A percentile compares a stretch with the other conserved stretches of the same genome.
Conservation (phyloP, 345 rosid species). For the Eucalyptus grandis region DNA sequence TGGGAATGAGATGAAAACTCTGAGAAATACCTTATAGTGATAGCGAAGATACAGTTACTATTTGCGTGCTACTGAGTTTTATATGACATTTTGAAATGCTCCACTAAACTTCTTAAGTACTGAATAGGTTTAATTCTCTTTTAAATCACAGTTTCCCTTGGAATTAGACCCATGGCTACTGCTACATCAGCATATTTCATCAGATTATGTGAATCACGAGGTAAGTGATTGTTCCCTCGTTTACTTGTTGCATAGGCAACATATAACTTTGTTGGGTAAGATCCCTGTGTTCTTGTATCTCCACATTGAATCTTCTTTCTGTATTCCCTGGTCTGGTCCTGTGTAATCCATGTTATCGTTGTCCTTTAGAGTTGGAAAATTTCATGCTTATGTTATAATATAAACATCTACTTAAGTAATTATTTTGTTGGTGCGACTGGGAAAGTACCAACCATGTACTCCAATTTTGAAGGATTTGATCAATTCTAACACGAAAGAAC, state of each 20-base stretch:
- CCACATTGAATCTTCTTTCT: neutral
- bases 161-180: slow-evolving; percentile 84
- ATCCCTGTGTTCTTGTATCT: neutral
- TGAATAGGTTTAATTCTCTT: neutral
- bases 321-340: neutral
- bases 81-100: neutral
- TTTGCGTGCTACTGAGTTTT: neutral
- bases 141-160: slow-evolving; percentile 50
- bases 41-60: neutral
- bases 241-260: neutral
- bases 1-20: neutral
- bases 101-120: neutral
- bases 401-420: neutral
- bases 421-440: neutral
- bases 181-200: slow-evolving; percentile 64
- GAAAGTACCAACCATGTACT: neutral
- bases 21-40: neutral
- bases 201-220: slow-evolving; percentile 79
- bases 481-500: neutral
- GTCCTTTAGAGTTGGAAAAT: neutral
- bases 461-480: neutral
- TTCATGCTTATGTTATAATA: neutral
- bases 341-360: neutral
- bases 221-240: slow-evolving; percentile 11
- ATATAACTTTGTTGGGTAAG: neutral